phyloP scores from a whole-genome alignment of 164 flowering plant genomes.

The Vitis rotundifolia region DNA sequence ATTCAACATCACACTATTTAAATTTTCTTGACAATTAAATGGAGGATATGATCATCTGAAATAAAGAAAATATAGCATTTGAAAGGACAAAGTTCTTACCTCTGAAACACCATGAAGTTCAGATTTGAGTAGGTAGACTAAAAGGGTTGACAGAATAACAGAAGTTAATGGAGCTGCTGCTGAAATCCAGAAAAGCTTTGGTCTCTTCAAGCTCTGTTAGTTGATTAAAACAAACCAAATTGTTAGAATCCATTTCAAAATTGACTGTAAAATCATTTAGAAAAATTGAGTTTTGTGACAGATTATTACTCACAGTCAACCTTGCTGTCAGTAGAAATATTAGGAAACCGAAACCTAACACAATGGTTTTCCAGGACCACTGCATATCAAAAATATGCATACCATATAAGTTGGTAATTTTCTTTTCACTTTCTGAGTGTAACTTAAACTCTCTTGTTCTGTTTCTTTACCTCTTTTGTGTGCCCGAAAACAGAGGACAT shows the following conservation, averaged over 20 bases:
- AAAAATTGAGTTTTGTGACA: background rate
- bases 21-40: no score
- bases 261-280: no score
- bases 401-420: no score
- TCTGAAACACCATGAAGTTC: slow-evolving; percentile 34
- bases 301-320: slow-evolving; percentile 47
- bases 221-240: no score
- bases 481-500: slow-evolving; percentile 54
- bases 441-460: no score
- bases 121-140: slow-evolving; percentile 46
- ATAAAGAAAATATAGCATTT: background rate
- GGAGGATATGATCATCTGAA: background rate
- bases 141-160: slow-evolving; percentile 55
- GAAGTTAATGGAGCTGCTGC: slow-evolving; percentile 70
- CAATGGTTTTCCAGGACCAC: slow-evolving; percentile 75
- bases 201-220: slow-evolving; percentile 49
- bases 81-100: slow-evolving; percentile 30
- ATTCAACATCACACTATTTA: no score
- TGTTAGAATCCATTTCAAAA: no score
- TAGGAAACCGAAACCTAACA: slow-evolving; percentile 56
- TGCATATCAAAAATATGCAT: slow-evolving; percentile 29
- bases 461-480: slow-evolving; percentile 41
- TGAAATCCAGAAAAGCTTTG: slow-evolving; percentile 65
- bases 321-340: slow-evolving; percentile 50
- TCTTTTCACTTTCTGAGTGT: no score